Evolutionary conservation across 169 alveolate genomes (phyloP).

Genomic region (Amoebophrya sp.): DNA sequence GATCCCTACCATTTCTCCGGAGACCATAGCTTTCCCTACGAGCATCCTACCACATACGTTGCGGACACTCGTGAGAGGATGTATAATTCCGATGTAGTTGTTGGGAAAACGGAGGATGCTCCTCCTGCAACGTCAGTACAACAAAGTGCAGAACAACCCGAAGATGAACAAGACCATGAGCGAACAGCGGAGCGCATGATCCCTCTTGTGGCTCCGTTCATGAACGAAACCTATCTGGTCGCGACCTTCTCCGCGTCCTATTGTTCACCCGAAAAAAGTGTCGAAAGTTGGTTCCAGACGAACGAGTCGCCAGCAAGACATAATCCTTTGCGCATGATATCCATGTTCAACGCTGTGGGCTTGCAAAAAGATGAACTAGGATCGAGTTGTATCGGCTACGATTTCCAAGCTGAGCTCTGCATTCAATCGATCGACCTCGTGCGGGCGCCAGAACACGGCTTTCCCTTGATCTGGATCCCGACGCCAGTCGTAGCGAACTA

Average conservation of each 20-base stretch:
- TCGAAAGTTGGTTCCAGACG: background rate
- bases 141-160: background rate
- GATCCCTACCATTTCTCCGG: background rate
- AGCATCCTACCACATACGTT: background rate
- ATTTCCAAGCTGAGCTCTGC: background rate
- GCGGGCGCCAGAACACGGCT: background rate
- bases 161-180: background rate
- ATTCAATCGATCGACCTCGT: background rate
- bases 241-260: background rate
- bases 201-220: background rate
- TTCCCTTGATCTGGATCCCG: background rate
- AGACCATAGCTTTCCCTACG: background rate
- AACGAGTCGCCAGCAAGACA: background rate
- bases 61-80: background rate
- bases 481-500: background rate
- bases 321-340: background rate
- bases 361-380: background rate
- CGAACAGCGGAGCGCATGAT: background rate
- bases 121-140: background rate
- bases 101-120: background rate
- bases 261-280: background rate
- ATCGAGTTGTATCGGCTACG: background rate
- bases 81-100: background rate
- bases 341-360: background rate
- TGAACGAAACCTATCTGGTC: background rate